Evolutionary conservation across 768 basidiomycete genomes (phyloP).

Genomic region (Stropharia rugosoannulata): DNA sequence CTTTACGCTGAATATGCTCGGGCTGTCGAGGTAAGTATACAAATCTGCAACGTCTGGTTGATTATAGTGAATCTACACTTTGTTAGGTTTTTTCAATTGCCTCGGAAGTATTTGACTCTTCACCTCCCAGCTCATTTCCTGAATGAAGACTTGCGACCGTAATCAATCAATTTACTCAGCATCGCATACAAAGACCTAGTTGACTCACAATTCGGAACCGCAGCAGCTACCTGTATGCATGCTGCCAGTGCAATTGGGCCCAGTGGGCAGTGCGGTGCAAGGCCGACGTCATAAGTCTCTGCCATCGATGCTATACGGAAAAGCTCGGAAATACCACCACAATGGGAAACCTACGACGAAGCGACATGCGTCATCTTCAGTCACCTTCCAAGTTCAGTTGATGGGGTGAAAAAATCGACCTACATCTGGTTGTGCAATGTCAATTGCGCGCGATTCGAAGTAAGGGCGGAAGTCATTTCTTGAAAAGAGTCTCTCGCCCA

Average conservation of each 20-base stretch:
- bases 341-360: constrained; percentile 46
- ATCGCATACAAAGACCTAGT: not conserved
- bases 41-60: constrained; percentile 49
- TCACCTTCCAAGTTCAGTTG: not conserved
- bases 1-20: constrained; percentile 50
- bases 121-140: constrained; percentile 66
- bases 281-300: constrained; percentile 69
- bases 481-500: constrained; percentile 65
- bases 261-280: constrained; percentile 73
- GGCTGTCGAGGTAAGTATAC: constrained; percentile 55
- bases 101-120: not conserved
- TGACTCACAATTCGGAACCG: constrained; percentile 56
- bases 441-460: constrained; percentile 60
- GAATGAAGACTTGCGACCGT: constrained; percentile 46
- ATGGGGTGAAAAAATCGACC: not conserved
- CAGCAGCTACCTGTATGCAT: constrained; percentile 61
- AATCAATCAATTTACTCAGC: not conserved
- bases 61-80: constrained; percentile 65
- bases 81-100: not conserved
- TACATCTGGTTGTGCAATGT: constrained; percentile 71
- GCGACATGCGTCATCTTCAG: not conserved
- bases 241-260: constrained; percentile 74
- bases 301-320: constrained; percentile 57
- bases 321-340: constrained; percentile 60
- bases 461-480: constrained; percentile 65